These are phyloP conservation scores for Cyclotella choctawhatcheeana DNA, from an alignment of 108 stramenopile species.

Conservation along the genomic window DNA sequence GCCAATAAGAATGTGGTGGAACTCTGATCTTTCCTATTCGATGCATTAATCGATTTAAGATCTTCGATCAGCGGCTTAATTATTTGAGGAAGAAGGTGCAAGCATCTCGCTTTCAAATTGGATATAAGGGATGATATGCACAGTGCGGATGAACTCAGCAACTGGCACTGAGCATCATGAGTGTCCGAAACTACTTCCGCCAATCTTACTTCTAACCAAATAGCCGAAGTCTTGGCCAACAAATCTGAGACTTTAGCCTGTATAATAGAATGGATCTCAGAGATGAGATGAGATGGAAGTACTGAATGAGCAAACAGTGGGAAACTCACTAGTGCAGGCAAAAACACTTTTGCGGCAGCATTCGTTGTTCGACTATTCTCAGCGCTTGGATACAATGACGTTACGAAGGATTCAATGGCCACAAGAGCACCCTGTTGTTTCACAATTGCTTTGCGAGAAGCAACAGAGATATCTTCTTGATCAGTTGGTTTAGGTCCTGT, in stretches of 20 bases:
- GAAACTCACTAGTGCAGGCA: slow-evolving; percentile 41
- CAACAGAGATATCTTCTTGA: slow-evolving; percentile 29
- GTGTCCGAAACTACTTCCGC: slow-evolving; percentile 17
- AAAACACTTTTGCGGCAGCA: slow-evolving; percentile 43
- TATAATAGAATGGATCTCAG: neutral
- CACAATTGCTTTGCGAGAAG: slow-evolving; percentile 36
- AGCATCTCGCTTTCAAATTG: slow-evolving; percentile 59
- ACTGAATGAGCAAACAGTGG: neutral
- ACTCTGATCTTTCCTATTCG: slow-evolving; percentile 19
- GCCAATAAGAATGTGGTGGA: slow-evolving; percentile 61
- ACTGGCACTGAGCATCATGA: slow-evolving; percentile 45
- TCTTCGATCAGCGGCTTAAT: slow-evolving; percentile 58
- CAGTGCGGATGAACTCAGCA: slow-evolving; percentile 57
- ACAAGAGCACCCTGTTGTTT: slow-evolving; percentile 71
- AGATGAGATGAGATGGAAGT: neutral
- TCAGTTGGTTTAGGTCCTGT: neutral
- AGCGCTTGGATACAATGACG: slow-evolving; percentile 46
- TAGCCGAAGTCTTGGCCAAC: slow-evolving; percentile 28
- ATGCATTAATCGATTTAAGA: slow-evolving; percentile 50
- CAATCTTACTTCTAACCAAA: slow-evolving; percentile 30
- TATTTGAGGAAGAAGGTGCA: slow-evolving; percentile 68
- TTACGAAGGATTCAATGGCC: slow-evolving; percentile 69
- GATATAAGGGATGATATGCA: slow-evolving; percentile 71
- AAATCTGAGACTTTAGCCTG: slow-evolving; percentile 41
- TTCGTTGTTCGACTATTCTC: slow-evolving; percentile 34